Evolutionary conservation across 2,329 filamentous ascomycete genomes (phyloP), one percentile per base, ranked within the genome.

Genomic region (Diaporthe sp.): DNA sequence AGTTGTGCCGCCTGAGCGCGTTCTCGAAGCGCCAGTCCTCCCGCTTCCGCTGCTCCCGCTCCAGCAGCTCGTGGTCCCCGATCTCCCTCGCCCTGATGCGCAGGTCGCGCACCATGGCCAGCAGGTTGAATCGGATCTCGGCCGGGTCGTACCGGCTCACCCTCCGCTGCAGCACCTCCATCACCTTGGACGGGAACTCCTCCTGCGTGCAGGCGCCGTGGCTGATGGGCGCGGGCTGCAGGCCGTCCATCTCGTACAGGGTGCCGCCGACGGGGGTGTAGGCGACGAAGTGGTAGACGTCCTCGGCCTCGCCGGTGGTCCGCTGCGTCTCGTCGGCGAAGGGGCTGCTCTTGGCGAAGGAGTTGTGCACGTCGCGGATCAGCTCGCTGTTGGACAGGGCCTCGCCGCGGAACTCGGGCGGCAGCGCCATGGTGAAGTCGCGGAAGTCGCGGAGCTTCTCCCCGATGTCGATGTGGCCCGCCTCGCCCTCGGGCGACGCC

Each of bases 221-320:
- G 66, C 91, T 92, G 79, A 99, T 98, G 72, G 97, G 97, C 73
- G 94, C 94, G 5, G 95, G 95, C 85, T 98, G 96, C 77, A 99
- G 88, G 25, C 97, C 97, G 84, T 99, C 97, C 70, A 99, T 90
- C 85, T 99, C 97, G 87, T 98, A 99, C 71, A 99, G 89, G 6
- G 86, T 91, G 77, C 92, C 93, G 81, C 93, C 90, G 78, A 98
- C 89, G 71, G 92, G 90, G 12, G 95, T 96, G 85, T 99, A 99
- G 42, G 96, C 97, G 80, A 99, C 95, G 84, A 99, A 99, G 86
- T 99, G 97, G 85, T 97, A 99, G 37, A 96, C 94, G 81, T 98
- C 97, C 80, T 97, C 95, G 72, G 94, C 88, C 76, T 91, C 91
- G 70, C 89, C 90, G 19, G 90, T 90, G 15, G 91, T 87, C 15